A percentile compares a stretch with the other conserved stretches of the same genome.
Conservation (phyloP, 2,329 filamentous ascomycete genomes). For the Blumeria hordei region DNA sequence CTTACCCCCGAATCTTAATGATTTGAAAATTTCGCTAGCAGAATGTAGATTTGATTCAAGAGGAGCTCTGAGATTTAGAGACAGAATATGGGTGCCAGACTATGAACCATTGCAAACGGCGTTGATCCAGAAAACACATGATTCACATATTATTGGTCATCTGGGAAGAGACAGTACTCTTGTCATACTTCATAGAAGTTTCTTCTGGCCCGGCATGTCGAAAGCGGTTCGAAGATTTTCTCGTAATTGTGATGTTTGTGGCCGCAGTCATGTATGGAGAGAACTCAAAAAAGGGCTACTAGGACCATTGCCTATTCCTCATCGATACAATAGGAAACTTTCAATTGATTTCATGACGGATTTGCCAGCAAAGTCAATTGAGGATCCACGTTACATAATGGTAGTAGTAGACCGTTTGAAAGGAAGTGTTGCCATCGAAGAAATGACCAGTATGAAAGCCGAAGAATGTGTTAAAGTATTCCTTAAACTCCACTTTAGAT, state of each 20-base stretch:
- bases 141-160: background rate
- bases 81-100: background rate
- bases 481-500: background rate
- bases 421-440: background rate
- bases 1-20: background rate
- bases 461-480: background rate
- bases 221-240: background rate
- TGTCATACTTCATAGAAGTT: background rate
- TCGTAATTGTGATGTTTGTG: background rate
- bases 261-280: background rate
- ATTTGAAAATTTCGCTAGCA: background rate
- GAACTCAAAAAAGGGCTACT: background rate
- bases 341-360: background rate
- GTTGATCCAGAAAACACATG: background rate
- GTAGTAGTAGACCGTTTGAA: background rate
- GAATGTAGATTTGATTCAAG: background rate
- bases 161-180: background rate
- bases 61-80: background rate
- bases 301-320: background rate
- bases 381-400: background rate
- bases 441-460: background rate
- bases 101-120: background rate
- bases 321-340: background rate
- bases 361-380: background rate
- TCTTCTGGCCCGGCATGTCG: background rate